These are phyloP conservation scores for Vinca minor DNA, from an alignment of 257 asterid genomes.

Conservation along the genomic window DNA sequence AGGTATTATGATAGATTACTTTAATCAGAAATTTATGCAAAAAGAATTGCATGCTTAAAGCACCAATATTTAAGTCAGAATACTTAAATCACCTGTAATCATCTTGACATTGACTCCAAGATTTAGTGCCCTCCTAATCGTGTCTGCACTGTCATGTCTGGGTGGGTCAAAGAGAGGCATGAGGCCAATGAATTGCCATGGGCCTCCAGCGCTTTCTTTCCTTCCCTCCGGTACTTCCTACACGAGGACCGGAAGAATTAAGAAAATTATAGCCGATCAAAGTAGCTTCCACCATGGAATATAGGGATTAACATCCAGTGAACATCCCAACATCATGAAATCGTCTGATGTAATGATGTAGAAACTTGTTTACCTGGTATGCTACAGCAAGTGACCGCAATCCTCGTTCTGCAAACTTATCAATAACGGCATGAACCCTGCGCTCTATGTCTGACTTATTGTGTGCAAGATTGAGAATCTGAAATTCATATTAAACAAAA, in stretches of 20 bases:
- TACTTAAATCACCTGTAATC: slow-evolving; percentile 33
- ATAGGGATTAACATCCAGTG: background rate
- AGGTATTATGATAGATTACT: background rate
- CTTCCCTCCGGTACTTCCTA: slow-evolving; percentile 49
- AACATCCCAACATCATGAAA: background rate
- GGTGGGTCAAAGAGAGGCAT: slow-evolving; percentile 51
- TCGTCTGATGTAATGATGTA: no score
- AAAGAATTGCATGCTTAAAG: background rate
- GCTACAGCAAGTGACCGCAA: slow-evolving; percentile 48
- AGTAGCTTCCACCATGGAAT: background rate
- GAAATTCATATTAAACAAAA: slow-evolving; percentile 6
- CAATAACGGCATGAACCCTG: slow-evolving; percentile 42
- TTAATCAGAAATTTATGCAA: background rate
- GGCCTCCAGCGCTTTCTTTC: slow-evolving; percentile 46
- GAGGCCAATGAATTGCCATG: slow-evolving; percentile 41
- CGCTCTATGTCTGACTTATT: slow-evolving; percentile 43
- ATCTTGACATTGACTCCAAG: slow-evolving; percentile 48
- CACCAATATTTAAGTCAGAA: background rate
- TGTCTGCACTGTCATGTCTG: slow-evolving; percentile 47
- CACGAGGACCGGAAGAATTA: background rate
- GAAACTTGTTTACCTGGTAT: slow-evolving; percentile 33
- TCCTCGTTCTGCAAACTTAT: slow-evolving; percentile 48
- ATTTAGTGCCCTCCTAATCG: slow-evolving; percentile 43
- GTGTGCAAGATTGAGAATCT: slow-evolving; percentile 41
- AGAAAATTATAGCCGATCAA: background rate